Evolutionary conservation across 805 yeast species (phyloP).

Genomic region (Metschnikowia reukaufii): DNA sequence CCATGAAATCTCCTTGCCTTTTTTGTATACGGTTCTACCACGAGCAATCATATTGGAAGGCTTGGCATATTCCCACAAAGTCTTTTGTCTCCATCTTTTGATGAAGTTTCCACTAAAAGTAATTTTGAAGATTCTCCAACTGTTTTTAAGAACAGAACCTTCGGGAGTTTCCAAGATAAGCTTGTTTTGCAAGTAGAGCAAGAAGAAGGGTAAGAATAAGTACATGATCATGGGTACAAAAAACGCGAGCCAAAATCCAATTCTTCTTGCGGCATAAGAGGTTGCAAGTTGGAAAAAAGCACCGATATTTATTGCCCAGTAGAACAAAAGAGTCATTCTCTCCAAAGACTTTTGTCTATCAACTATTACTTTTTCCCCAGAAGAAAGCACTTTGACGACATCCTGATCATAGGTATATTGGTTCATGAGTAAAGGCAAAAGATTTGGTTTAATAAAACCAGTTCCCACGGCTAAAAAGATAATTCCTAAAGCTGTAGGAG

Average conservation of each 20-base stretch:
- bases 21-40: constrained; percentile 35
- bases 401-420: constrained; percentile 56
- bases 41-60: constrained; percentile 45
- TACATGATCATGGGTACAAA: constrained; percentile 38
- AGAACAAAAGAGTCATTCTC: constrained; percentile 41
- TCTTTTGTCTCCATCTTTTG: constrained; percentile 37
- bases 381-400: constrained; percentile 53
- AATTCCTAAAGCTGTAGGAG: constrained; percentile 13
- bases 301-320: constrained; percentile 57
- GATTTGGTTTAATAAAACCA: constrained; percentile 55
- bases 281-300: constrained; percentile 54
- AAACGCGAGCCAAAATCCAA: constrained; percentile 57
- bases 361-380: constrained; percentile 66
- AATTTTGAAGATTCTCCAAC: constrained; percentile 41
- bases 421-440: constrained; percentile 49
- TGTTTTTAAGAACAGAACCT: constrained; percentile 49
- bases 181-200: constrained; percentile 24
- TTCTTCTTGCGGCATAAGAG: constrained; percentile 49
- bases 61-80: constrained; percentile 51
- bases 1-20: constrained; percentile 29
- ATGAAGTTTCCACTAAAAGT: constrained; percentile 45
- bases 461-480: constrained; percentile 37
- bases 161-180: constrained; percentile 35
- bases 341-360: constrained; percentile 46
- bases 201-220: constrained; percentile 31